Evolutionary conservation across 1,139 yeast species (phyloP), one percentile per base, ranked within the genome.

Genomic region (Sugiyamaella pinicola): DNA sequence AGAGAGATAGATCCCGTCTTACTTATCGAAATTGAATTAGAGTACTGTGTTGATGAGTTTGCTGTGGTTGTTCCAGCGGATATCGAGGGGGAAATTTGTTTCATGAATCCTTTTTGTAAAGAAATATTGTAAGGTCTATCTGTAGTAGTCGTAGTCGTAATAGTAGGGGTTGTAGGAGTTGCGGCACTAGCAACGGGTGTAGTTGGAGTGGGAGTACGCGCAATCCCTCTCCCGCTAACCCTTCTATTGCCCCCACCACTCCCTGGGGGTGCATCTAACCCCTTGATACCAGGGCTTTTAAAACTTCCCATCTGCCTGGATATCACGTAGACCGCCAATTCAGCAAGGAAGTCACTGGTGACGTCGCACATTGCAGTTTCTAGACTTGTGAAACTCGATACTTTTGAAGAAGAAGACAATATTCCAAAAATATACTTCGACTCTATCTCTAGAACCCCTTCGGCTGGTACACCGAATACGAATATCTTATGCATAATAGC

Each of bases 291-390:
- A 1, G 74, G 73, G 13, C 70, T 65, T 51, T 68, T 64, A 57
- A 70, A 66, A 1, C 70, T 59, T 13, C 70, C 71, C 58, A 69
- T 57, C 45, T 67, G 65, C 38, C 71, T 58, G 33, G 74, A 51
- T 45, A 69, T 60, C n/a, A 87, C 85, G 64, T 86, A 85, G 3
- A 74, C 79, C 22, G 87, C 84, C 56, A 93, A 74, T 10, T 83
- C 80, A 5, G 72, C 76, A 17, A 91, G 73, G 58, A 89, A 83
- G 48, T 80, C 78, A 2, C 82, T 73, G 1, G 91, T 78, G 4
- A 91, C 70, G 56, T 84, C 95, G 70, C 96, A 85, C 70, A 90
- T 70, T 7, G 83, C 76, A 0, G 95, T 82, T 59, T 88, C 93
- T 53, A 87, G 62, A 33, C 79, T 69, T 2, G 82, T 76, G 34